Evolutionary conservation across 202 grass and related monocot genomes (phyloP).

Genomic region (Schoenoplectus triqueter): DNA sequence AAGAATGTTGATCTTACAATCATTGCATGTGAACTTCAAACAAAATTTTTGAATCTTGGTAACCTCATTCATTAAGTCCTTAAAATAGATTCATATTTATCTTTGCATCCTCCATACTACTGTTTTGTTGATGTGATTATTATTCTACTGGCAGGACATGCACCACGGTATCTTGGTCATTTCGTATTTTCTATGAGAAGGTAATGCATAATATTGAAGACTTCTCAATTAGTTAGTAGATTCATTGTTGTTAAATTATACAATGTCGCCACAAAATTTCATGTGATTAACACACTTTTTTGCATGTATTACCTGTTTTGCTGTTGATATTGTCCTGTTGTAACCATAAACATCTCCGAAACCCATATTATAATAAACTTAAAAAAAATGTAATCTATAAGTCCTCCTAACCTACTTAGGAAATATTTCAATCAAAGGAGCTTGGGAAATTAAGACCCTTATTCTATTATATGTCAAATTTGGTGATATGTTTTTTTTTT

Average conservation of each 20-base stretch:
- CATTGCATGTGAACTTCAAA: neutral
- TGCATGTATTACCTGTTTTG: slow-evolving; percentile 12
- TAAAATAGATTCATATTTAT: neutral
- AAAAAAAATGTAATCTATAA: neutral
- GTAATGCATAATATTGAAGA: slow-evolving; percentile 47
- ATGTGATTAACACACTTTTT: neutral
- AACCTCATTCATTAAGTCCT: neutral
- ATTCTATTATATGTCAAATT: neutral
- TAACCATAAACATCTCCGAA: neutral
- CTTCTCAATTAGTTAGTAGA: slow-evolving; percentile 2
- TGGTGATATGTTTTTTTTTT: neutral
- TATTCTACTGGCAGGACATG: slow-evolving; percentile 77
- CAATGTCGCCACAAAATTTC: too few species aligned
- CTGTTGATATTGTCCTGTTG: neutral
- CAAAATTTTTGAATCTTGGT: neutral
- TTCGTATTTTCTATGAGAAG: slow-evolving; percentile 99
- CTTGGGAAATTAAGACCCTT: slow-evolving; percentile 1
- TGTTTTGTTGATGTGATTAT: slow-evolving; percentile 5
- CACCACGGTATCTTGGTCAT: slow-evolving; percentile 98
- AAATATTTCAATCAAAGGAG: neutral
- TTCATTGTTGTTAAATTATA: slow-evolving; percentile 12
- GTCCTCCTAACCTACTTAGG: too few species aligned
- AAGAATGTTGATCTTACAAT: neutral
- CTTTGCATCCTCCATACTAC: neutral
- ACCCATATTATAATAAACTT: neutral